Evolutionary conservation across 2,329 filamentous ascomycete genomes (phyloP).

Genomic region (Parascedosporium putredinis): DNA sequence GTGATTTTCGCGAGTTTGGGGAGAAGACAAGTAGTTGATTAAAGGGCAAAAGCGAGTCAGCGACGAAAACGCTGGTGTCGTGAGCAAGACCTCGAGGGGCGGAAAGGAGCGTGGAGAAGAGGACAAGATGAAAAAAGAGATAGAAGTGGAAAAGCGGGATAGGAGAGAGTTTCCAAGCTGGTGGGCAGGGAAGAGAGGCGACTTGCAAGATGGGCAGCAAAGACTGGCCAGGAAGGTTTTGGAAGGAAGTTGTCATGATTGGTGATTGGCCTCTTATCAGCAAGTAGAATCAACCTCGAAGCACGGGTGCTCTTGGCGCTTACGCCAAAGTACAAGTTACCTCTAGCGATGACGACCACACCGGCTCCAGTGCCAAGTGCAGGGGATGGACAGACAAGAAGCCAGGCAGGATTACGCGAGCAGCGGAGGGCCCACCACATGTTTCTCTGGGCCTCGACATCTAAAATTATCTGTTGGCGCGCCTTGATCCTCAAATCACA

Average conservation of each 20-base stretch:
- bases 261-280: constrained; percentile 8
- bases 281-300: neutral
- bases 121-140: constrained; percentile 1
- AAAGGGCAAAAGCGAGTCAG: neutral
- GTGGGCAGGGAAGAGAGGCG: neutral
- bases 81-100: neutral
- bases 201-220: neutral
- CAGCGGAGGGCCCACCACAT: too few relatives aligned
- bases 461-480: too few relatives aligned
- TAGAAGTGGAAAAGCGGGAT: constrained; percentile 4
- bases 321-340: neutral
- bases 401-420: too few relatives aligned
- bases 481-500: too few relatives aligned
- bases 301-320: neutral
- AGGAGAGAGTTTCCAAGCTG: neutral
- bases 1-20: neutral
- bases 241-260: neutral
- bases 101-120: constrained; percentile 3
- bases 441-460: too few relatives aligned
- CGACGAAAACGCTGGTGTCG: neutral
- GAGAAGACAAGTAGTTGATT: neutral
- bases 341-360: neutral
- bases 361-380: neutral
- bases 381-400: too few relatives aligned
- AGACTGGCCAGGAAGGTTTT: neutral